Evolutionary conservation across 768 basidiomycete genomes (phyloP).

Genomic region (Pisolithus orientalis): DNA sequence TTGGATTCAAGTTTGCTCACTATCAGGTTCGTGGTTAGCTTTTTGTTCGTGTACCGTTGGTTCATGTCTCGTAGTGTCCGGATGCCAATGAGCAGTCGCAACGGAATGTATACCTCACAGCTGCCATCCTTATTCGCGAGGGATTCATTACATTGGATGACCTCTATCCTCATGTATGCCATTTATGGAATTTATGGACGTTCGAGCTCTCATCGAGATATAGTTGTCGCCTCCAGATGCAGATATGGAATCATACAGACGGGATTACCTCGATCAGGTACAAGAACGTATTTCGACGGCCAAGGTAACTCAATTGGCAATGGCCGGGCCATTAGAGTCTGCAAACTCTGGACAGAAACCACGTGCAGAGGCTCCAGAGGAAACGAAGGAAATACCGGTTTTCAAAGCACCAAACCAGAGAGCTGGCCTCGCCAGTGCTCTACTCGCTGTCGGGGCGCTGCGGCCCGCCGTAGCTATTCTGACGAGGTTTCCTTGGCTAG

Average conservation of each 20-base stretch:
- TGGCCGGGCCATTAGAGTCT: conserved; percentile 77
- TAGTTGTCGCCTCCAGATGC: conserved; percentile 73
- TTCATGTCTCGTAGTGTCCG: conserved; percentile 35
- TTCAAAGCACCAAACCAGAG: conserved; percentile 66
- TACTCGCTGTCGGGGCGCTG: conserved; percentile 84
- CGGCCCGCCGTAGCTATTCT: conserved; percentile 74
- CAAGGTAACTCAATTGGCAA: conserved; percentile 70
- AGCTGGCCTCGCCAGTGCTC: conserved; percentile 64
- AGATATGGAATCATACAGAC: conserved; percentile 62
- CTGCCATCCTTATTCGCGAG: conserved; percentile 86
- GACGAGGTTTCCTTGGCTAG: conserved; percentile 79
- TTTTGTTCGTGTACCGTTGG: neutral
- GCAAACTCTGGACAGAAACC: conserved; percentile 35
- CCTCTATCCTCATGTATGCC: conserved; percentile 83
- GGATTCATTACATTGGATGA: conserved; percentile 84
- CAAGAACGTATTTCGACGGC: conserved; percentile 61
- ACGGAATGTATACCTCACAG: conserved; percentile 69
- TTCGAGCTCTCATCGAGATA: conserved; percentile 4
- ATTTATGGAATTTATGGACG: neutral
- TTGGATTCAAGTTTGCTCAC: conserved; percentile 95
- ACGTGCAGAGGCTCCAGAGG: conserved; percentile 31
- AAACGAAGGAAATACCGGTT: conserved; percentile 30
- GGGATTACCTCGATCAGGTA: conserved; percentile 60
- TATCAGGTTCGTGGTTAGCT: conserved; percentile 61
- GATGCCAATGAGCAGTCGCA: conserved; percentile 60